Conservation (phyloP, 208 protist species). For the Vickermania ingenoplastis region DNA sequence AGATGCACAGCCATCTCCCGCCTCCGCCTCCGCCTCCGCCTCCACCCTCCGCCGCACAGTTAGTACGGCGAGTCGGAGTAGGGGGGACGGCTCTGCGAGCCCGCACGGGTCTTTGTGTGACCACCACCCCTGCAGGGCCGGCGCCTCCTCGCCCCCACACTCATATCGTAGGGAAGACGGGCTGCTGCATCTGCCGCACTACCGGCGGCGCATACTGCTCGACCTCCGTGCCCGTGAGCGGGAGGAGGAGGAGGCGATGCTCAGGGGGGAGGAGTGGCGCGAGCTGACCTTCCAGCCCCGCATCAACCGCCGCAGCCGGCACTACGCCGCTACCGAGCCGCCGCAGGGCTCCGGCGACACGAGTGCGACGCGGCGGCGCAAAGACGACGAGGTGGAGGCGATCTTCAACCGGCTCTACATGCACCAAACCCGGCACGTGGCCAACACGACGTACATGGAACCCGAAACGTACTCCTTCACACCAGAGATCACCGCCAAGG, state of each 20-base stretch:
- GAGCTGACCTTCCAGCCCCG: slow-evolving; percentile 46
- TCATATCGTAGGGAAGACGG: too few relatives aligned
- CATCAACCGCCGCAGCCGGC: not conserved
- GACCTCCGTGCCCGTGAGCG: slow-evolving; percentile 44
- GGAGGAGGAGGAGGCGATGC: slow-evolving; percentile 36
- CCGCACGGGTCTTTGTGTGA: too few relatives aligned
- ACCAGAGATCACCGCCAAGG: slow-evolving; percentile 38
- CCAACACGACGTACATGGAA: slow-evolving; percentile 5
- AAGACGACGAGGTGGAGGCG: not conserved
- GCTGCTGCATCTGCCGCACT: slow-evolving; percentile 26
- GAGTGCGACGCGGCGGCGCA: not conserved
- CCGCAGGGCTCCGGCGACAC: not conserved
- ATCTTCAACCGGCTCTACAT: slow-evolving; percentile 6
- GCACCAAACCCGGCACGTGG: slow-evolving; percentile 3
- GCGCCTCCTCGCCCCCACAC: too few relatives aligned
- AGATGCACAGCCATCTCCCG: too few relatives aligned
- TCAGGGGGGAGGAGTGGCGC: slow-evolving; percentile 18
- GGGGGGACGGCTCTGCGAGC: too few relatives aligned
- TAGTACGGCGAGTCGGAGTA: too few relatives aligned
- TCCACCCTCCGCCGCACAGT: too few relatives aligned
- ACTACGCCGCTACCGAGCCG: not conserved
- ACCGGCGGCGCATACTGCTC: slow-evolving; percentile 51
- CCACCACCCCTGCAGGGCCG: too few relatives aligned
- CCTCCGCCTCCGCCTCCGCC: too few relatives aligned
- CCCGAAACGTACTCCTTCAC: slow-evolving; percentile 14